Percentiles rank a stretch among this genome's conserved stretches.
phyloP scores from a whole-genome alignment of 306 rosid species.

The Vachellia collinsii region DNA sequence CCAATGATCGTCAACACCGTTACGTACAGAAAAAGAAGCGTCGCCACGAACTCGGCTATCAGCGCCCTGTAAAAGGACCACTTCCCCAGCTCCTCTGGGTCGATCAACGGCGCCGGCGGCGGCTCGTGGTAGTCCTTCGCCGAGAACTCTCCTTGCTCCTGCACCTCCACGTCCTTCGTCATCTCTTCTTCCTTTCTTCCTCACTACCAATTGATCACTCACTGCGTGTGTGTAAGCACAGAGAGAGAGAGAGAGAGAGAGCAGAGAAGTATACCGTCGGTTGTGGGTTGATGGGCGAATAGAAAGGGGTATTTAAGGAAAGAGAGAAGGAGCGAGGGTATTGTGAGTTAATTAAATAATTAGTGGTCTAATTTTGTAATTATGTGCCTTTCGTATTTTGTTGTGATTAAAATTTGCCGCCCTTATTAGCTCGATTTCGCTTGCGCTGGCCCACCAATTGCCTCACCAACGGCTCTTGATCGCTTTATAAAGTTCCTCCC shows the following conservation, averaged over 20 bases:
- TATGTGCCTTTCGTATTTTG: neutral
- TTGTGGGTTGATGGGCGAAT: constrained; percentile 12
- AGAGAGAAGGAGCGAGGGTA: constrained; percentile 16
- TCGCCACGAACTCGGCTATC: constrained; percentile 91
- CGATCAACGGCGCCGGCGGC: constrained; percentile 84
- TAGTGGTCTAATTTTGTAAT: constrained; percentile 22
- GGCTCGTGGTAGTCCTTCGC: constrained; percentile 90
- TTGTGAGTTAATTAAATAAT: constrained; percentile 28
- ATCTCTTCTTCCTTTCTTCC: constrained; percentile 17
- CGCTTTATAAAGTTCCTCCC: neutral
- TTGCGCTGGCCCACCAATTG: constrained; percentile 65
- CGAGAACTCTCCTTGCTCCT: constrained; percentile 66
- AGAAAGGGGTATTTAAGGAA: constrained; percentile 62
- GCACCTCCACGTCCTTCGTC: constrained; percentile 76
- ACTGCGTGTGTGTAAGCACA: neutral
- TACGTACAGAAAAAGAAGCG: constrained; percentile 84
- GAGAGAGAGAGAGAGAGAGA: neutral
- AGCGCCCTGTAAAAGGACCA: constrained; percentile 88
- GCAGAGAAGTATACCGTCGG: neutral
- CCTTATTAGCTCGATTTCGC: constrained; percentile 69
- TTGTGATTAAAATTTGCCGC: constrained; percentile 56
- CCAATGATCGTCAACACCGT: constrained; percentile 88
- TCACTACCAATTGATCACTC: neutral
- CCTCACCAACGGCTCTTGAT: constrained; percentile 53
- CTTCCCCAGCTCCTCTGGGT: constrained; percentile 64